Evolutionary conservation across 805 yeast genomes (phyloP), one percentile per base, ranked within the genome.

Genomic region (Barnettozyma wickerhamii): DNA sequence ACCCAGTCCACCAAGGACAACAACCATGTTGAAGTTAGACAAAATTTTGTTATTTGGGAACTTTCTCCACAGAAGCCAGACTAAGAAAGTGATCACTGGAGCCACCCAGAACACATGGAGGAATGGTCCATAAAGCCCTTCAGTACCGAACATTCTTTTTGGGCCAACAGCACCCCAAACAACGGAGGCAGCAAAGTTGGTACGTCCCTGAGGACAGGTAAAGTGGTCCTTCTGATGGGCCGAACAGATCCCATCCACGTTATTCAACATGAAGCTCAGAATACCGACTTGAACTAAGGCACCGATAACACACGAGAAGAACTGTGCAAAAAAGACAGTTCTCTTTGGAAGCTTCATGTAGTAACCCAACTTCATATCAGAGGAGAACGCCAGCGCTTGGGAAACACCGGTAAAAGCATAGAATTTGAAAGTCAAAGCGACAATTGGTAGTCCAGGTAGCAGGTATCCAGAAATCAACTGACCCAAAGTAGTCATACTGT

Each of bases 61-160:
- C 36, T 55, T 54, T 47, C 55, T 58, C 32, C 67, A 58, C 45
- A 63, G 48, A 6, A 57, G 30, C 68, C 68, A 72, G 36, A 63
- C 63, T 12, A 67, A 62, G 0, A 71, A 12, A 0, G 77, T 73
- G 14, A 71, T 42, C 41, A 71, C 46, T 7, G 74, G 74, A 13
- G 90, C 89, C 15, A 79, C 49, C 18, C 79, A 53, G 58, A 82
- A 79, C 48, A 82, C 75, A 71, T 75, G 79, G 48, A 79, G 67
- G 36, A 79, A 58, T 3, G 71, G 65, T 3, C 75, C 70, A 55
- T 30, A 30, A 10, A 30, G 18, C 12, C 33, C 33, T 7, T 30
- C 55, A 0, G 75, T 74, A 37, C 71, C 66, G 57, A 77, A 77
- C 14, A 77, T 75, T 50, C 73, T 72, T 37, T 70, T 68, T 14